These are phyloP conservation scores for Elymus sibiricus DNA, from an alignment of 176 grass and related monocot species.

Conservation along the genomic window DNA sequence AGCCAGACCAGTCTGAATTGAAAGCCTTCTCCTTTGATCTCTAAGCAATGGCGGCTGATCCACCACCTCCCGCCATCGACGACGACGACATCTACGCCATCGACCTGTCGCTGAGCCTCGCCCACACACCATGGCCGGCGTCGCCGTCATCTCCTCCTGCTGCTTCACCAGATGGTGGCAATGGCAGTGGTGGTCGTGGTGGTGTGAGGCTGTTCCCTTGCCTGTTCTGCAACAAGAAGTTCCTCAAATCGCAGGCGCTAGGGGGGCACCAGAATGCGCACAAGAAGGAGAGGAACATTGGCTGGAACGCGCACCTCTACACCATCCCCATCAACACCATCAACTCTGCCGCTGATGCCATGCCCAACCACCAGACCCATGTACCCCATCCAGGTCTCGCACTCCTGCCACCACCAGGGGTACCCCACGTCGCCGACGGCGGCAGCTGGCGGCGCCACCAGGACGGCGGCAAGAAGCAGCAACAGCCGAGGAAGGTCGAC, in stretches of 20 bases:
- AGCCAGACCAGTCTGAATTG: background rate
- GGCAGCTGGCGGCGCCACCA: background rate
- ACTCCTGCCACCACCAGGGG: slow-evolving; percentile 29
- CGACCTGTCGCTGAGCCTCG: slow-evolving; percentile 52
- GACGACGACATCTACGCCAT: background rate
- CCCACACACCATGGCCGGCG: background rate
- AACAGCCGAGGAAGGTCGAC: slow-evolving; percentile 22
- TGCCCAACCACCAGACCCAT: background rate
- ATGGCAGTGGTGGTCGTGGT: background rate
- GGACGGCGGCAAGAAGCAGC: background rate
- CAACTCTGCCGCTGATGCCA: background rate
- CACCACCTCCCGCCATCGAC: background rate
- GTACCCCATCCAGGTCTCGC: slow-evolving; percentile 18
- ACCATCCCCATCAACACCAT: background rate
- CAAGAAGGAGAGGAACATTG: slow-evolving; percentile 80
- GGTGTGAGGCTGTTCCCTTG: slow-evolving; percentile 81
- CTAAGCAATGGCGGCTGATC: slow-evolving; percentile 20
- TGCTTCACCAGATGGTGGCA: background rate
- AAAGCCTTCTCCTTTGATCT: background rate
- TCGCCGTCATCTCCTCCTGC: background rate
- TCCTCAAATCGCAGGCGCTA: slow-evolving; percentile 96
- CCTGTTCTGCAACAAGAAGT: slow-evolving; percentile 98
- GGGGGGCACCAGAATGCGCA: slow-evolving; percentile 97
- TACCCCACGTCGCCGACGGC: fast-evolving
- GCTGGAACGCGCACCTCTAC: slow-evolving; percentile 80